Percentiles rank a stretch among this genome's conserved stretches.
Evolutionary conservation across 2,329 filamentous ascomycete genomes (phyloP).

Genomic region (Fusarium mexicanum): DNA sequence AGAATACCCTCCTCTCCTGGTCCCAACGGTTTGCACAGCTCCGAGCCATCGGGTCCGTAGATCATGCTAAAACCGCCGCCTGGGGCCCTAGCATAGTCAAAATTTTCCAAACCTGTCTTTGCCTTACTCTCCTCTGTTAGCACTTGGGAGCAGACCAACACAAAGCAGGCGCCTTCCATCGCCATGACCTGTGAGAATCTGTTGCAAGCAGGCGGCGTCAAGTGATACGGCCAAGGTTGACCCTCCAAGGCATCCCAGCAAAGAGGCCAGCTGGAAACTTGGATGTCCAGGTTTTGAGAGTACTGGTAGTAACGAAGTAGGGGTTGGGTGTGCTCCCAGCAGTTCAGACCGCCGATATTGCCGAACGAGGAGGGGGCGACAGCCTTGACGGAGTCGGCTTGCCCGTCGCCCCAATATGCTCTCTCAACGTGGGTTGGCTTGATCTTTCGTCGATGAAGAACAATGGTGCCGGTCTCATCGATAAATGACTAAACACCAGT

Average conservation of each 20-base stretch:
- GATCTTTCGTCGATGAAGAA: not conserved
- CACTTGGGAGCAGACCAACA: not conserved
- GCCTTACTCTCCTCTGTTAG: not conserved
- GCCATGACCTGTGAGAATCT: not conserved
- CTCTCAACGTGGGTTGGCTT: not conserved
- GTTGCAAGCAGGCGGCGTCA: not conserved
- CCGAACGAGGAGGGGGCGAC: not conserved
- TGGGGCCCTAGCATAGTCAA: not conserved
- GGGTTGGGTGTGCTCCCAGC: not conserved
- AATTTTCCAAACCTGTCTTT: not conserved
- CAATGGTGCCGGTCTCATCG: not conserved
- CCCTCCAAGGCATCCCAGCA: not conserved
- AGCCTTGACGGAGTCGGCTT: not conserved
- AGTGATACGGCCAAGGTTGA: not conserved
- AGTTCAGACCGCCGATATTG: not conserved
- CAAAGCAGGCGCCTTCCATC: not conserved
- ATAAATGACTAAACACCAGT: not conserved
- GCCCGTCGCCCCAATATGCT: not conserved
- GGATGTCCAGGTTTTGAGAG: not conserved
- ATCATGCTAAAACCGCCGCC: not conserved
- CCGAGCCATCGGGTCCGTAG: not conserved
- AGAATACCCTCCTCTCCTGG: not conserved
- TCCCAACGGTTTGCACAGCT: not conserved
- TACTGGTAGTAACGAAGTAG: rapidly evolving
- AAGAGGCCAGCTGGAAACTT: not conserved